Evolutionary conservation across 2,329 filamentous ascomycete genomes (phyloP).

Genomic region (Pseudovirgaria hyperparasitica): DNA sequence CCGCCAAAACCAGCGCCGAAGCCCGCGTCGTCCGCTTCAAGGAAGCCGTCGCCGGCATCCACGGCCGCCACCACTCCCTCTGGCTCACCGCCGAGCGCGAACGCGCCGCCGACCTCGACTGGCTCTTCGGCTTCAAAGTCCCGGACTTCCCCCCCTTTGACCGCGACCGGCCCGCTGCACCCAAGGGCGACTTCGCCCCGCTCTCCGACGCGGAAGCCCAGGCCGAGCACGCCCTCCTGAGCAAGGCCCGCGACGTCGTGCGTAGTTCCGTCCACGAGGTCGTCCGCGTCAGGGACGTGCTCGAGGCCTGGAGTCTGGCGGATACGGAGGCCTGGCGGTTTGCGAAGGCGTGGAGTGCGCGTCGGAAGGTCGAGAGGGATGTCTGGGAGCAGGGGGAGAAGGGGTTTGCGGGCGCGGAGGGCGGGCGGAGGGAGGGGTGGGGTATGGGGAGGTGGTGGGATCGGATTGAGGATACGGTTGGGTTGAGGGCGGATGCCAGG

Average conservation of each 20-base stretch:
- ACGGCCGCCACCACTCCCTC: slow-evolving; percentile 50
- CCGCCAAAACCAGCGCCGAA: slow-evolving; percentile 47
- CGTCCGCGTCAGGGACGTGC: slow-evolving; percentile 26
- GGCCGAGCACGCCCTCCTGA: no score
- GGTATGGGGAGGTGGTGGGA: slow-evolving; percentile 23
- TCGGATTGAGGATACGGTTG: neutral
- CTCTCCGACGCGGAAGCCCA: no score
- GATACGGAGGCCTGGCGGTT: slow-evolving; percentile 73
- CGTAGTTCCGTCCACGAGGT: slow-evolving; percentile 17
- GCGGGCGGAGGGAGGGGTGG: slow-evolving; percentile 36
- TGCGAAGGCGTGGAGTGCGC: slow-evolving; percentile 52
- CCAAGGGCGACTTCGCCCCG: slow-evolving; percentile 13
- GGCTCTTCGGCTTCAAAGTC: slow-evolving; percentile 78
- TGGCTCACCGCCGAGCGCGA: slow-evolving; percentile 65
- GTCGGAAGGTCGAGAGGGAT: slow-evolving; percentile 48
- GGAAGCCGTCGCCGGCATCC: slow-evolving; percentile 57
- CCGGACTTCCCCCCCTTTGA: slow-evolving; percentile 44
- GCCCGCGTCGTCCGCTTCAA: slow-evolving; percentile 65
- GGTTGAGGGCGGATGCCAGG: neutral
- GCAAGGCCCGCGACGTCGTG: no score
- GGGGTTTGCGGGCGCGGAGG: slow-evolving; percentile 49
- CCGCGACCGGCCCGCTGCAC: no score
- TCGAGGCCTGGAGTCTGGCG: slow-evolving; percentile 44
- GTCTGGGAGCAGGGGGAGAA: slow-evolving; percentile 61
- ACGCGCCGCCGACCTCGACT: slow-evolving; percentile 63